phyloP scores from a whole-genome alignment of 2,329 filamentous ascomycete species.

The Colletotrichum sp. region DNA sequence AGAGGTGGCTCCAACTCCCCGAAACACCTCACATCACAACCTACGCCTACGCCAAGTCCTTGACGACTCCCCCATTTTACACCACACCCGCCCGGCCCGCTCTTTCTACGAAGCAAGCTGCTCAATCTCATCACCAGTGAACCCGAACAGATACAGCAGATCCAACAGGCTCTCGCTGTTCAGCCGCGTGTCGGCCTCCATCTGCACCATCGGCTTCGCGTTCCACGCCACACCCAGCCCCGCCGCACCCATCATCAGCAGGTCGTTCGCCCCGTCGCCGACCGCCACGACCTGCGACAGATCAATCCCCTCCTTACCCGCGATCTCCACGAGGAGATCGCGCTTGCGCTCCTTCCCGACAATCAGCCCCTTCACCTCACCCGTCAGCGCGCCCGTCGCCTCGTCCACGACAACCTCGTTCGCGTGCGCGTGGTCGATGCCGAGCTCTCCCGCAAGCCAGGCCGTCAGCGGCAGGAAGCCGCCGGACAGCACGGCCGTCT shows the following conservation, averaged over 20 bases:
- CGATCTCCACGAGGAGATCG: constrained; percentile 74
- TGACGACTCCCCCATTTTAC: background rate
- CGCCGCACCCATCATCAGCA: constrained; percentile 79
- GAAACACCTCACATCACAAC: constrained; percentile 1
- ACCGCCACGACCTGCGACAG: constrained; percentile 74
- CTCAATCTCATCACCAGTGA: constrained; percentile 68
- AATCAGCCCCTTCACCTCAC: constrained; percentile 74
- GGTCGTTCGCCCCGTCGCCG: constrained; percentile 83
- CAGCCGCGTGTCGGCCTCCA: constrained; percentile 74
- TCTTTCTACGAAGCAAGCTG: constrained; percentile 39
- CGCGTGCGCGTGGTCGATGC: constrained; percentile 86
- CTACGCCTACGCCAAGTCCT: background rate
- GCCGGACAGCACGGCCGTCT: constrained; percentile 88
- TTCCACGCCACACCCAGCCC: constrained; percentile 84
- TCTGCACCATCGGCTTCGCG: constrained; percentile 82
- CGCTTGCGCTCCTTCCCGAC: constrained; percentile 79
- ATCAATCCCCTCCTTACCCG: constrained; percentile 67
- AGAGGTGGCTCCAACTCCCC: background rate
- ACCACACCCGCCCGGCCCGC: constrained; percentile 21
- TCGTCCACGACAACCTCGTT: constrained; percentile 78
- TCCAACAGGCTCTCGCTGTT: constrained; percentile 76
- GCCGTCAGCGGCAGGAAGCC: constrained; percentile 89
- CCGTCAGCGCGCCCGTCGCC: constrained; percentile 63
- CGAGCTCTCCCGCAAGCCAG: constrained; percentile 82
- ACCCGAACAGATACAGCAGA: constrained; percentile 76